phyloP scores from a whole-genome alignment of 306 rosid species.

The peach (Prunus persica) region DNA sequence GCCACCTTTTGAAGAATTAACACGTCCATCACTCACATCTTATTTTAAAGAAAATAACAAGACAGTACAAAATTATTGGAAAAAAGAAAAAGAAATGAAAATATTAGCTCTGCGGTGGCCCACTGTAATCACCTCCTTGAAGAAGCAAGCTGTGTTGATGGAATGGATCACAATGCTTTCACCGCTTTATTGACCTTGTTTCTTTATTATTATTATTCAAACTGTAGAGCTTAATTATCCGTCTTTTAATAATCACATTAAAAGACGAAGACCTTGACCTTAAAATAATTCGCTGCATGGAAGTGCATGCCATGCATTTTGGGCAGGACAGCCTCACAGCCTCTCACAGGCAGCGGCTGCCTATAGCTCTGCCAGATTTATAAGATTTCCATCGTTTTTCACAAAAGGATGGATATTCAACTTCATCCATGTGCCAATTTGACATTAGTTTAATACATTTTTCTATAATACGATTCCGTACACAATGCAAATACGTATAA shows the following conservation, averaged over 20 bases:
- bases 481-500: no score
- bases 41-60: not conserved
- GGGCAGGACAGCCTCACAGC: not conserved
- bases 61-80: not conserved
- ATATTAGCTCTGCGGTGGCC: not conserved
- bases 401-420: not conserved
- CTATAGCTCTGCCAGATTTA: not conserved
- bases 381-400: not conserved
- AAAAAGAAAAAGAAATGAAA: not conserved
- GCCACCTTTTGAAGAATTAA: not conserved
- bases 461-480: no score
- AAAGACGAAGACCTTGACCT: not conserved
- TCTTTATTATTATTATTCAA: no score
- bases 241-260: not conserved
- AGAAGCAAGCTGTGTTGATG: not conserved
- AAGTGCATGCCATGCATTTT: conserved; percentile 11
- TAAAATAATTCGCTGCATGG: not conserved
- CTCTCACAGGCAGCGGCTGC: not conserved
- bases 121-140: not conserved
- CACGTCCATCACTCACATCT: not conserved
- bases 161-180: conserved; percentile 2
- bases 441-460: not conserved
- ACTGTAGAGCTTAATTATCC: no score
- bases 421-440: not conserved
- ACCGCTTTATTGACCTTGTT: not conserved